Percentiles rank a stretch among this genome's conserved stretches.
Evolutionary conservation across 495 filamentous ascomycete species (phyloP).

Genomic region (Daldinia vernicosa): DNA sequence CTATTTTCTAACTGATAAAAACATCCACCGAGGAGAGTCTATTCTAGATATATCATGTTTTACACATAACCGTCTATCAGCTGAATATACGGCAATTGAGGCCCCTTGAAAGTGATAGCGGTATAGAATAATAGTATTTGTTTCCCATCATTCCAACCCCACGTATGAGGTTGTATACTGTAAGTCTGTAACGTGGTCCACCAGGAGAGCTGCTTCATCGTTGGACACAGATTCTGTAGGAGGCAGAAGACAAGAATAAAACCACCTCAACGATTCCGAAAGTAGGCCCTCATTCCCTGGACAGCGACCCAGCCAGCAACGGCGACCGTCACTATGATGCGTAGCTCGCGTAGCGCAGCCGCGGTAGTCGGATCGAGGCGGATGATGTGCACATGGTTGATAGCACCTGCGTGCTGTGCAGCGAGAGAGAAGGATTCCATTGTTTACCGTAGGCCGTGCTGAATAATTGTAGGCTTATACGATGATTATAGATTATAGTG

Average conservation of each 20-base stretch:
- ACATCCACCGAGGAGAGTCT: too few species aligned
- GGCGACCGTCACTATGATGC: constrained; percentile 74
- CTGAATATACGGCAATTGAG: too few species aligned
- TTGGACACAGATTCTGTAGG: too few species aligned
- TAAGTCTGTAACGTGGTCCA: too few species aligned
- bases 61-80: too few species aligned
- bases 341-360: constrained; percentile 71
- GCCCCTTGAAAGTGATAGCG: too few species aligned
- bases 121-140: too few species aligned
- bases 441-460: background rate
- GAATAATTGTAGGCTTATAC: background rate
- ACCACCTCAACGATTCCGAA: constrained; percentile 20
- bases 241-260: too few species aligned
- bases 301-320: constrained; percentile 70
- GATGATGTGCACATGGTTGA: constrained; percentile 44
- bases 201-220: background rate
- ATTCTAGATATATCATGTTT: too few species aligned
- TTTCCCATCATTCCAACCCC: too few species aligned
- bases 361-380: constrained; percentile 38
- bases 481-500: background rate
- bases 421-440: constrained; percentile 48
- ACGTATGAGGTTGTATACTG: too few species aligned
- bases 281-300: constrained; percentile 30
- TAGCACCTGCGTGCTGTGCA: constrained; percentile 42
- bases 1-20: too few species aligned